Evolutionary conservation across 75 land plant genomes (phyloP).

Genomic region (Adiantum capillusveneris): DNA sequence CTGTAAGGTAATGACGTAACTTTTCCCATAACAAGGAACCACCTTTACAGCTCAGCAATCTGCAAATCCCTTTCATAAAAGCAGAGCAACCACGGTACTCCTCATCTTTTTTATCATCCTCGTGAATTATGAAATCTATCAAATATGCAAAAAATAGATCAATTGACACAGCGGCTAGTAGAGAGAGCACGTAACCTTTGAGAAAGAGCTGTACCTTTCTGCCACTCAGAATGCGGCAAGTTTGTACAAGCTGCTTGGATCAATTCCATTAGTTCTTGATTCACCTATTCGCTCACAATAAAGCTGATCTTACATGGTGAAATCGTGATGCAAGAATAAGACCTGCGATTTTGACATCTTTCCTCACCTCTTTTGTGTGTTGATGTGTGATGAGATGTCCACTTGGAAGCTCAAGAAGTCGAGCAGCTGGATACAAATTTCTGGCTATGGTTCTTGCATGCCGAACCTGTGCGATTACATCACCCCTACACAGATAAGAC

Average conservation of each 20-base stretch:
- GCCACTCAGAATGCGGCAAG: constrained; percentile 35
- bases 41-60: too few relatives aligned
- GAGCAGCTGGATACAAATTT: constrained; percentile 60
- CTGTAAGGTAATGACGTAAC: too few relatives aligned
- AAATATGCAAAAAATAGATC: too few relatives aligned
- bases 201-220: constrained; percentile 9
- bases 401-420: constrained; percentile 86
- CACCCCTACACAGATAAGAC: constrained; percentile 41
- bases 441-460: constrained; percentile 73
- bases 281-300: too few relatives aligned
- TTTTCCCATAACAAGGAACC: too few relatives aligned
- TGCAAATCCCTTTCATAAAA: too few relatives aligned
- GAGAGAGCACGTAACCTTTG: too few relatives aligned
- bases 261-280: constrained; percentile 45
- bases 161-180: too few relatives aligned
- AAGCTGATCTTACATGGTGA: background rate
- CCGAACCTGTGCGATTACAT: constrained; percentile 75
- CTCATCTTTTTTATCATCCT: too few relatives aligned
- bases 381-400: constrained; percentile 96
- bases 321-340: background rate
- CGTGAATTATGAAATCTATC: too few relatives aligned
- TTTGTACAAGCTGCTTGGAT: constrained; percentile 38
- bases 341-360: background rate
- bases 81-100: too few relatives aligned
- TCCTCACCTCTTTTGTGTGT: constrained; percentile 65